Base-by-base conservation (phyloP, 2,329 filamentous ascomycete genomes). In the Colletotrichum simmondsii region DNA sequence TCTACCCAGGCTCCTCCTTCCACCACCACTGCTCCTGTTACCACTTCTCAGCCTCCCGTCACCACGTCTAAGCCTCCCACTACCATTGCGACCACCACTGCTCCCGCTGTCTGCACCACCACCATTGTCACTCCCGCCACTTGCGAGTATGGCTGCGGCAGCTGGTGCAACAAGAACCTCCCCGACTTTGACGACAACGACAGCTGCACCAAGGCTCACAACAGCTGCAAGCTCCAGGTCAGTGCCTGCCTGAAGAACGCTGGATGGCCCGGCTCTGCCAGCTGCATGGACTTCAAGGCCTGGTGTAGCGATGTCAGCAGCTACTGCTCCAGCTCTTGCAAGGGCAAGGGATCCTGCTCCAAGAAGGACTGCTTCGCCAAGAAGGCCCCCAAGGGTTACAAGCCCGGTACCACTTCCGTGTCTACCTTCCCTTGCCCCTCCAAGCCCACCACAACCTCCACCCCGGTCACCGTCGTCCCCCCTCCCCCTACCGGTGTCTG, bases 121-220 rank as follows among this genome's bases (percentile, higher is more conserved):
- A 88, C 86, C 28, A 78, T 81, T 28, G 82, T 84, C 12, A 78
- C 84, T 28, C 84, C 87, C 11, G 79, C 86, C 60, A 82, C 80
- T 35, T 90, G 88, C 79, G 88, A 90, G 78, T 90, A 88, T 80
- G 81, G 85, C 75, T 86, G 86, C 75, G 89, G 88, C 60, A 85
- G 83, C 73, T 90, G 88, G 87, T 89, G 87, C 77, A 84, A 84
- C 49, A 83, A 82, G 58, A 83, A 87, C 16, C 78, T 90, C 14
- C 88, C 87, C 28, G 80, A 85, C 75, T 90, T 85, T 80, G 78
- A 79, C 53, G 82, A 88, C 77, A 74, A 81, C 68, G 73, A 77
- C 54, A 78, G 80, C 58, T 90, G 88, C 79, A 76, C 80, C 62
- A 75, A 75, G 11, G 84, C 85, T 26, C 83, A 82, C 75, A 83